A percentile compares a stretch with the other conserved stretches of the same genome.
phyloP scores from a whole-genome alignment of 352 stramenopile genomes.

The Phytopythium chamaehyphon region DNA sequence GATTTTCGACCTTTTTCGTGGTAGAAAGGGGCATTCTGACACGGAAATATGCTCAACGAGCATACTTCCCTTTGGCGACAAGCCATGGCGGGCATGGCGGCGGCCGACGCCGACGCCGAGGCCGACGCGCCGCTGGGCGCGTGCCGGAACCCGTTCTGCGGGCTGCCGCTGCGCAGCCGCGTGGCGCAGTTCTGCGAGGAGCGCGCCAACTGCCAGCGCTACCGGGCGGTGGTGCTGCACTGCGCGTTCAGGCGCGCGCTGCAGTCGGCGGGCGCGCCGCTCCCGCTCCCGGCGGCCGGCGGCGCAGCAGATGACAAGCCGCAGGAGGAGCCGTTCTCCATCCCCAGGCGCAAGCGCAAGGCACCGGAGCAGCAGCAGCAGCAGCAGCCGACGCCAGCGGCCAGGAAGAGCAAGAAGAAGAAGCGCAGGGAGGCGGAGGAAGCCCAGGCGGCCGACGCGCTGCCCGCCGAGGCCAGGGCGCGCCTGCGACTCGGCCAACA shows the following conservation, averaged over 20 bases:
- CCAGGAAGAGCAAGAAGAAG: constrained; percentile 14
- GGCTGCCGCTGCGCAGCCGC: constrained; percentile 30
- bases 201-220: constrained; percentile 47
- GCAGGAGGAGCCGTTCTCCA: constrained; percentile 19
- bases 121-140: constrained; percentile 5
- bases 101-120: background rate
- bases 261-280: constrained; percentile 16
- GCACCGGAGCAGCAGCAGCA: background rate
- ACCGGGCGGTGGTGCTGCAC: constrained; percentile 45
- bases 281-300: constrained; percentile 4
- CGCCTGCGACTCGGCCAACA: constrained; percentile 7
- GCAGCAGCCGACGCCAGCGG: constrained; percentile 1
- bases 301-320: background rate
- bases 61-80: too few relatives aligned
- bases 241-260: constrained; percentile 23
- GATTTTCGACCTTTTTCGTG: too few relatives aligned
- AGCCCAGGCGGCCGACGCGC: background rate
- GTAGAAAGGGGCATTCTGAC: too few relatives aligned
- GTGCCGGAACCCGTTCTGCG: constrained; percentile 57
- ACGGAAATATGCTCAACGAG: too few relatives aligned
- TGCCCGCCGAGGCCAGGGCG: constrained; percentile 8
- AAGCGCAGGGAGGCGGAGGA: constrained; percentile 9
- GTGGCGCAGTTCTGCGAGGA: constrained; percentile 42
- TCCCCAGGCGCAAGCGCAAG: constrained; percentile 21
- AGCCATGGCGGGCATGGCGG: background rate